Conservation (phyloP, 192 early-diverging fungal genomes). For the Entophlyctis luteolus region DNA sequence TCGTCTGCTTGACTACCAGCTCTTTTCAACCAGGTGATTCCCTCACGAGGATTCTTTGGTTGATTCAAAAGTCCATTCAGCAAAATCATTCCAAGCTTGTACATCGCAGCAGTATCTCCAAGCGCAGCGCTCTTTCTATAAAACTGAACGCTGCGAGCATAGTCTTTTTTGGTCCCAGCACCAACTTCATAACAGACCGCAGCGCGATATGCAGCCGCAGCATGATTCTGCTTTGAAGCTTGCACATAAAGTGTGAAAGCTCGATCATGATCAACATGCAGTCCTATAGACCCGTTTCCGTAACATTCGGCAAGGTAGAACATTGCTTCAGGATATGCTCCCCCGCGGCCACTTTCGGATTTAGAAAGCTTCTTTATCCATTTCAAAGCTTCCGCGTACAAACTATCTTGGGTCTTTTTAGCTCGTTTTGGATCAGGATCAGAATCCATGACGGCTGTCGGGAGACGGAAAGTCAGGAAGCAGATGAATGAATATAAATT, state of each 20-base stretch:
- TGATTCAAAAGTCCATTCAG: conserved; percentile 80
- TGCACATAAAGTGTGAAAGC: conserved; percentile 89
- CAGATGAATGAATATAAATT: neutral
- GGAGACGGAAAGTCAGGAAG: neutral
- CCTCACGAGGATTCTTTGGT: conserved; percentile 78
- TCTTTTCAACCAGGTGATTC: conserved; percentile 89
- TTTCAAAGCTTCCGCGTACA: conserved; percentile 78
- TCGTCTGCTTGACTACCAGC: conserved; percentile 86
- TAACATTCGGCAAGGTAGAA: conserved; percentile 90
- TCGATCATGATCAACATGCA: conserved; percentile 76
- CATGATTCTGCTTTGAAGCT: conserved; percentile 88
- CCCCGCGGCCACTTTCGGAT: conserved; percentile 49
- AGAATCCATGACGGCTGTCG: conserved; percentile 18
- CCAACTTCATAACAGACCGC: conserved; percentile 96
- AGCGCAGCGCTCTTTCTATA: conserved; percentile 88
- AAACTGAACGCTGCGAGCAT: conserved; percentile 76
- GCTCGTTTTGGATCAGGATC: conserved; percentile 58
- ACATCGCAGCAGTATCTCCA: conserved; percentile 93
- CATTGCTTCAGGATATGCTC: conserved; percentile 80
- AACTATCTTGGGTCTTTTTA: conserved; percentile 66
- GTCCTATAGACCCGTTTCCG: conserved; percentile 76
- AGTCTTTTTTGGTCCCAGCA: conserved; percentile 85
- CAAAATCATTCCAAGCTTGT: conserved; percentile 91
- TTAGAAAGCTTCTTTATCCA: conserved; percentile 77
- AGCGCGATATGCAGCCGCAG: conserved; percentile 86